Percentiles rank a stretch among this genome's conserved stretches.
phyloP scores from a whole-genome alignment of 345 rosid species.

The Excoecaria cochinchinensis region DNA sequence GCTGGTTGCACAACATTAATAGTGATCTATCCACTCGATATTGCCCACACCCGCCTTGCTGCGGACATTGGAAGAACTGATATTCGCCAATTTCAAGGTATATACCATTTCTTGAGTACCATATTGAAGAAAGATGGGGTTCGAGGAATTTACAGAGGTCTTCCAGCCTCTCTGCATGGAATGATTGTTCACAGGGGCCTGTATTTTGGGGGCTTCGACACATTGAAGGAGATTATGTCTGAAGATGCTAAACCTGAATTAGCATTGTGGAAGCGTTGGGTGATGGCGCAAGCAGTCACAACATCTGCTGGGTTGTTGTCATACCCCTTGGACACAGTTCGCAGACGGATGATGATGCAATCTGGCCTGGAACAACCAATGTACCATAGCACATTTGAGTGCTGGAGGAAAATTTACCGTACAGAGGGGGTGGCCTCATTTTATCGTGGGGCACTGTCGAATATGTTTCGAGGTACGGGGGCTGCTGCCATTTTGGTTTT shows the following conservation, averaged over 20 bases:
- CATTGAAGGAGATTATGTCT: constrained; percentile 70
- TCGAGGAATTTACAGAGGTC: constrained; percentile 82
- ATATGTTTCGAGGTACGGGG: constrained; percentile 86
- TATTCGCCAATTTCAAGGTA: constrained; percentile 81
- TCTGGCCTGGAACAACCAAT: constrained; percentile 75
- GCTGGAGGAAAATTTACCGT: constrained; percentile 80
- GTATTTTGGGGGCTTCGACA: constrained; percentile 92
- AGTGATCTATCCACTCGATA: constrained; percentile 87
- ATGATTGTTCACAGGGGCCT: constrained; percentile 83
- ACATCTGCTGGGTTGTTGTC: constrained; percentile 85
- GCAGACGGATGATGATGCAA: constrained; percentile 97
- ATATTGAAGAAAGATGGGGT: constrained; percentile 69
- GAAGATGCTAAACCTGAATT: constrained; percentile 53
- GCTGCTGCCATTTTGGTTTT: constrained; percentile 92
- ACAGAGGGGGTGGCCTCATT: constrained; percentile 75
- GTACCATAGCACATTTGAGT: constrained; percentile 66
- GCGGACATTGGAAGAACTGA: constrained; percentile 79
- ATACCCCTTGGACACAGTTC: constrained; percentile 83
- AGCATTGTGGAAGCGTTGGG: constrained; percentile 85
- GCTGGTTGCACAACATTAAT: constrained; percentile 84
- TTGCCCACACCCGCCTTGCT: constrained; percentile 88
- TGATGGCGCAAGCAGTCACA: constrained; percentile 82
- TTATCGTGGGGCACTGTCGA: constrained; percentile 81
- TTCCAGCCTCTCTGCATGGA: constrained; percentile 88
- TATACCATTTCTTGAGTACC: constrained; percentile 76